Percentiles rank a stretch among this genome's conserved stretches.
Conservation (phyloP, 768 basidiomycete genomes). For the Leccinum subtestaceum region DNA sequence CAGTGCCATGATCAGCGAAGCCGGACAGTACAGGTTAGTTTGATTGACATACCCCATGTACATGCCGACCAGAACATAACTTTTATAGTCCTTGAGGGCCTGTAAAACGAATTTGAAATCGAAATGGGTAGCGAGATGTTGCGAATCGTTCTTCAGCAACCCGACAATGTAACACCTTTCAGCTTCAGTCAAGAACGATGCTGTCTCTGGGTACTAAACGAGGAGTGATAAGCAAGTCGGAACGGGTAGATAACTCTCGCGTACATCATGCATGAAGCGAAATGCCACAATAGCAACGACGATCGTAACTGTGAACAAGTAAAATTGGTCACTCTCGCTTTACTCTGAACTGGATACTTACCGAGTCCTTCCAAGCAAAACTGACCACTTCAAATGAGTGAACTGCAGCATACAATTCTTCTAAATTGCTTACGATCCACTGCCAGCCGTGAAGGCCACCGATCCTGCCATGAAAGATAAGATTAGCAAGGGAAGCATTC, state of each 20-base stretch:
- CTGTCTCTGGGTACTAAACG: conserved; percentile 51
- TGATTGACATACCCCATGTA: conserved; percentile 38
- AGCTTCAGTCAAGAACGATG: conserved; percentile 44
- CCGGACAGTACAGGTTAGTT: neutral
- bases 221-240: neutral
- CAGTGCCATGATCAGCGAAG: conserved; percentile 2
- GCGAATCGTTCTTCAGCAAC: conserved; percentile 39
- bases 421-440: conserved; percentile 33
- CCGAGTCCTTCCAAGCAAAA: conserved; percentile 32
- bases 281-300: conserved; percentile 29
- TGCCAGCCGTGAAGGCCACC: conserved; percentile 36
- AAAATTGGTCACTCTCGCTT: neutral
- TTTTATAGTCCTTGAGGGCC: conserved; percentile 46
- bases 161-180: conserved; percentile 39
- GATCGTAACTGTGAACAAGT: conserved; percentile 18
- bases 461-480: conserved; percentile 9
- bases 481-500: neutral
- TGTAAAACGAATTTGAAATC: conserved; percentile 45
- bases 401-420: neutral
- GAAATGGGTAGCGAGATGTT: conserved; percentile 42
- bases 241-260: conserved; percentile 7
- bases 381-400: conserved; percentile 17
- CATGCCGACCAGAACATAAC: conserved; percentile 31
- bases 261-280: conserved; percentile 54
- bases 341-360: conserved; percentile 3